phyloP scores from a whole-genome alignment of 805 yeast species.

The Wickerhamomyces kurtzmanii region DNA sequence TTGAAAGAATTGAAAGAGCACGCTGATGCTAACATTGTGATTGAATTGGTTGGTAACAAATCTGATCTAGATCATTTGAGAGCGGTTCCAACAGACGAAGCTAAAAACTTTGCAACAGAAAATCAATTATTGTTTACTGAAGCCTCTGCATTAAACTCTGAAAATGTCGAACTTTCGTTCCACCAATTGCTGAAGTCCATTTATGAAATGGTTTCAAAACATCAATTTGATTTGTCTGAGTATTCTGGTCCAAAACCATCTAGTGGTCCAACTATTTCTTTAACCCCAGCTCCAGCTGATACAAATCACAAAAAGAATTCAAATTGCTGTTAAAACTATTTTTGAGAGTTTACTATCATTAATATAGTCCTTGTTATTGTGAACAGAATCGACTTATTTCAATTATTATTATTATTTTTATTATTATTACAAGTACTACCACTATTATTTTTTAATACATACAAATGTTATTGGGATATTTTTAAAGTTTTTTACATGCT shows the following conservation, averaged over 20 bases:
- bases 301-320: constrained; percentile 40
- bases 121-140: constrained; percentile 89
- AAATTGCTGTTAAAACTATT: constrained; percentile 54
- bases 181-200: constrained; percentile 88
- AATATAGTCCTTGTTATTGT: neutral
- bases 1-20: constrained; percentile 83
- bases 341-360: constrained; percentile 1
- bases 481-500: too few species aligned
- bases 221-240: constrained; percentile 83
- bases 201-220: constrained; percentile 89
- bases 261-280: constrained; percentile 82
- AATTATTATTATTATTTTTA: too few species aligned
- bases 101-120: constrained; percentile 87
- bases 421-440: too few species aligned
- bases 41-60: constrained; percentile 89
- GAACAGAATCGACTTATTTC: too few species aligned
- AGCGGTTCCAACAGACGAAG: constrained; percentile 97
- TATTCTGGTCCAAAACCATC: constrained; percentile 55
- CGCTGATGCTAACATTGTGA: constrained; percentile 91
- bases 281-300: constrained; percentile 89
- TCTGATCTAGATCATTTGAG: constrained; percentile 85
- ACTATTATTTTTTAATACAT: too few species aligned
- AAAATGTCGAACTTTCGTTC: constrained; percentile 91
- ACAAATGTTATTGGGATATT: too few species aligned
- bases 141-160: constrained; percentile 89